phyloP scores from a whole-genome alignment of 441 rosid genomes.

The Caryocar brasiliense region DNA sequence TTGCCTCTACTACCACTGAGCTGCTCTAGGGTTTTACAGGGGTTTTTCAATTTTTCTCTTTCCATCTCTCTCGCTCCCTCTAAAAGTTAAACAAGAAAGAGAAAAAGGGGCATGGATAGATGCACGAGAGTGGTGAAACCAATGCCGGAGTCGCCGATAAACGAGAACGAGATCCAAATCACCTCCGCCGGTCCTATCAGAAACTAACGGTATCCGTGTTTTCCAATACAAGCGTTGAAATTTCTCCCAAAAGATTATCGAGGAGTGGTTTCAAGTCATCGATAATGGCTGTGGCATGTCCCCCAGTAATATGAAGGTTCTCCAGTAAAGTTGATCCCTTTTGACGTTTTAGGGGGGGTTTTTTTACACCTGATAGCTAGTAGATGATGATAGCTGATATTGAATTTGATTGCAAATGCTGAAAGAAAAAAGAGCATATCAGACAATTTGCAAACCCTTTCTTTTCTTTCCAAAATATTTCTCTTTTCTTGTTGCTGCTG shows the following conservation, averaged over 20 bases:
- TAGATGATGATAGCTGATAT: no score
- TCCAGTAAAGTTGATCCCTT: background rate
- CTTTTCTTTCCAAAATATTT: no score
- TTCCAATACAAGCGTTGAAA: constrained; percentile 68
- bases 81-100: constrained; percentile 3
- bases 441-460: no score
- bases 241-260: constrained; percentile 67
- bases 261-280: constrained; percentile 79
- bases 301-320: constrained; percentile 71
- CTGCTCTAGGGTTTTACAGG: constrained; percentile 26
- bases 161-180: constrained; percentile 94
- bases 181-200: constrained; percentile 73
- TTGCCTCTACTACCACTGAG: no score
- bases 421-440: no score
- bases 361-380: no score
- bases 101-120: constrained; percentile 47
- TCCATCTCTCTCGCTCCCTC: constrained; percentile 12
- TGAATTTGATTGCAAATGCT: no score
- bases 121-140: constrained; percentile 84
- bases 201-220: no score
- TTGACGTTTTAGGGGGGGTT: no score
- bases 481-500: no score
- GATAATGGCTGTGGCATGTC: constrained; percentile 93
- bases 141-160: constrained; percentile 61
- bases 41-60: constrained; percentile 11